Evolutionary conservation across 1,284 basidiomycete genomes (phyloP), one percentile per base, ranked within the genome.

Genomic region (Pascua sp.): DNA sequence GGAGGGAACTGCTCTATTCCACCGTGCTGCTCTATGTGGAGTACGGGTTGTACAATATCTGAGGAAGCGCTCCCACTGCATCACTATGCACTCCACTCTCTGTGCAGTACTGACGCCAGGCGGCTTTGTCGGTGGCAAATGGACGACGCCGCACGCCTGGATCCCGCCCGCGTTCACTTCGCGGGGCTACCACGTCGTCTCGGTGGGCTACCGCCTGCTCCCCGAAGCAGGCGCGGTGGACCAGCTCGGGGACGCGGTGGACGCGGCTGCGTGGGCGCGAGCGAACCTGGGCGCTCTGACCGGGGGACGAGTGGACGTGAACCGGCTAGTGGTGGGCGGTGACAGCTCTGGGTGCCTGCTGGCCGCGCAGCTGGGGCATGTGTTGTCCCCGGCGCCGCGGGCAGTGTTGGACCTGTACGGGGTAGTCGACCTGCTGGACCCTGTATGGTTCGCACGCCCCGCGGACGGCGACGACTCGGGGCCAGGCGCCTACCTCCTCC

Each of bases 141-240:
- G 53, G 53, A 51, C 51, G 1, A 49, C 53, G 10, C 55, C 58
- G 42, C 65, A 64, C 12, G 42, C 63, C 11, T 69, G 66, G 67
- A 51, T 72, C 4, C 38, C 61, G 15, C 62, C 53, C 17, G 66
- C 62, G 2, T 69, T 72, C 56, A 46, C 37, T 1, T 42, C 47
- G 11, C 18, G 53, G 4, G 63, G 61, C 2, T 72, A 67, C 49
- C 65, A 66, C 41, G 60, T 72, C 46, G 66, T 70, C n/a, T 70
- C 68, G 3, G 62, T 66, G 4, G 65, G 60, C 4, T 71, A 71
- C 59, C 60, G 70, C 7, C 62, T 67, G 42, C 56, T 57, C 36
- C 70, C 70, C 5, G 61, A 70, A 36, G 67, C 61, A 9, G 16
- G n/a, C 11, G 32, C 70, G 16, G 16, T 37, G 10, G 67, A 72